Base-by-base conservation (phyloP, 1,284 basidiomycete species). In the Malassezia psittaci region DNA sequence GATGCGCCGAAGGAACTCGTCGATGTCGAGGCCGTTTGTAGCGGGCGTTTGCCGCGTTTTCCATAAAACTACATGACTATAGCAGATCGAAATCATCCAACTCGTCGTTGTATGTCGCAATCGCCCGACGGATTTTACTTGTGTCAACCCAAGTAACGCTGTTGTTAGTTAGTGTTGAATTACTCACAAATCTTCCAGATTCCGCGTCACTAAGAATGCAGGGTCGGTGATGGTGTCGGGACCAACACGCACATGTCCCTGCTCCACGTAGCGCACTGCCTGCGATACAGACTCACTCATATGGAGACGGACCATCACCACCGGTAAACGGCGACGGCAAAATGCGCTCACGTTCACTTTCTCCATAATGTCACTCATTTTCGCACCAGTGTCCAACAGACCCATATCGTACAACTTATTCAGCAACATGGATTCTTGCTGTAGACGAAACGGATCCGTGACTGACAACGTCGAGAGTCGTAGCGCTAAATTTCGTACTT, bases 361-460 rank as follows among this genome's bases (percentile, higher is more conserved):
- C 83, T 78, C 89, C 90, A 81, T 90, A n/a, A 73, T 61, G 42
- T 74, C 70, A 45, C 67, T 69, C 70, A 72, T 69, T 60, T 74
- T 74, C 16, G 67, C 63, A 86, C 76, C 73, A 10, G 86, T 69
- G 72, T 78, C 77, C 58, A 99, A 81, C 43, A 98, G 83, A 52
- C 93, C 94, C 81, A 94, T 88, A 77, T 99, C 94, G 78, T 96
- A 99, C 57, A 96, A 82, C 77, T 98, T 98, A 64, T 86, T 84
- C 49, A 99, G 82, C 46, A 98, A 80, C 67, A 87, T 84, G 36
- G 79, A 82, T 77, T 99, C 88, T 82, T 88, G 88, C 61, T 85
- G 83, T 13, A 83, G 64, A 19, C 94, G 82, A 77, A 89, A 90
- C 2, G 90, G 87, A 76, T 98, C 93, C 61, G 88, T 83, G 0